Evolutionary conservation across 176 grass and related monocot genomes (phyloP), one percentile per base, ranked within the genome.

Genomic region (Alopecurus myosuroides): DNA sequence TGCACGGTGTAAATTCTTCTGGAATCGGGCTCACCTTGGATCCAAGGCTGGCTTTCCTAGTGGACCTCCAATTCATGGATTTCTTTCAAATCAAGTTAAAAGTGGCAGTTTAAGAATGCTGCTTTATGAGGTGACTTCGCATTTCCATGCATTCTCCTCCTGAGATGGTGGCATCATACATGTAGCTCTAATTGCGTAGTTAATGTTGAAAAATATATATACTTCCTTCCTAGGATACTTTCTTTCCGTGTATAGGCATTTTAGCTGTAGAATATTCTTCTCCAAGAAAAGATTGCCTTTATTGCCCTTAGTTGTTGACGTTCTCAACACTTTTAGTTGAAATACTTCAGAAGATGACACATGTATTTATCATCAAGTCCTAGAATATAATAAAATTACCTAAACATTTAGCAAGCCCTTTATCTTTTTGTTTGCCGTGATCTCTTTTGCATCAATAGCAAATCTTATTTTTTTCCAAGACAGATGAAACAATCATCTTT

Each of bases 121-220:
- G 35, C 71, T 70, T 56, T 55, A 84, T 76, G 83, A 86, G 83
- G 90, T 89, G 50, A 79, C 46, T 83, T 83, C 49, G 45, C 29
- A 39, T 67, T 82, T 79, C 39, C 19, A 63, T 37, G 4, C 61
- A 8, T 40, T 86, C 30, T 78, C 14, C n/a, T 71, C 70, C 40
- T 79, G 28, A 26, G 57, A 42, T 58, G 13, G 42, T 48, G 63
- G 14, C 36, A 60, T 79, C 36, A 60, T 79, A 46, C 46, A 84
- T 80, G 37, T 50, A 49, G 29, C 25, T 57, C 14, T 46, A 77
- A 41, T 85, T 74, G 46, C 29, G 68, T 81, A 41, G 37, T 64
- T 9, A 3, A 63, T 79, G 37, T 61, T 77, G 31, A 37, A 40
- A 73, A 64, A 45, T 67, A 70, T 30, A 30, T n/a, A n/a, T n/a